phyloP scores from a whole-genome alignment of 768 basidiomycete species.

The Kwoniella sp. region DNA sequence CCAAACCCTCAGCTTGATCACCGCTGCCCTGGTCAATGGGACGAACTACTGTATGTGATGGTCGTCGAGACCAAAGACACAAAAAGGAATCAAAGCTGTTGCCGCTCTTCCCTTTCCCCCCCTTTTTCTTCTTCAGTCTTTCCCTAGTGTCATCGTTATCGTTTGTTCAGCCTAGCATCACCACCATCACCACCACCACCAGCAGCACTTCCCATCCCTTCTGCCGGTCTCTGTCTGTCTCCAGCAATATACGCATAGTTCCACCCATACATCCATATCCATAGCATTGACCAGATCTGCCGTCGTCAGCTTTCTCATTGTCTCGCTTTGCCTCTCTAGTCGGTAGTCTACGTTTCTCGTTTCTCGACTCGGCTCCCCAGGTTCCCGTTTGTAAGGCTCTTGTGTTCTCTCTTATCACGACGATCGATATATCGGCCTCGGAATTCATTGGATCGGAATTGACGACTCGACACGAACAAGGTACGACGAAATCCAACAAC shows the following conservation, averaged over 20 bases:
- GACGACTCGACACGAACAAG: neutral
- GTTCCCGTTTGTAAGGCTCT: neutral
- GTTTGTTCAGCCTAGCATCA: neutral
- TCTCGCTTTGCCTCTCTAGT: neutral
- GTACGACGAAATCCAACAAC: neutral
- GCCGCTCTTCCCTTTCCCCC: conserved; percentile 2
- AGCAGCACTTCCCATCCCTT: neutral
- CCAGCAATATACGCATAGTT: neutral
- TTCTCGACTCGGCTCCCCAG: too few species aligned
- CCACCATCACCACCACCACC: conserved; percentile 1
- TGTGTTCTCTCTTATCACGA: neutral
- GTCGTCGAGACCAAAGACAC: neutral
- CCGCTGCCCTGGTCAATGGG: too few species aligned
- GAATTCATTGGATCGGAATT: neutral
- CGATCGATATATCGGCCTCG: neutral
- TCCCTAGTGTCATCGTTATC: neutral
- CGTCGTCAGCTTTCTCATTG: neutral
- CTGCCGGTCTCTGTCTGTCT: neutral
- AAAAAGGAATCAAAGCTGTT: neutral
- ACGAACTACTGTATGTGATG: too few species aligned
- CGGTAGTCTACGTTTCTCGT: too few species aligned
- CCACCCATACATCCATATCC: neutral
- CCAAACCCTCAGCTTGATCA: neutral
- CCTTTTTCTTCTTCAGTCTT: conserved; percentile 2
- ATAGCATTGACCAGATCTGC: neutral